Conservation (phyloP, 176 grass and related monocot genomes). For the Hyparrhenia diplandra region DNA sequence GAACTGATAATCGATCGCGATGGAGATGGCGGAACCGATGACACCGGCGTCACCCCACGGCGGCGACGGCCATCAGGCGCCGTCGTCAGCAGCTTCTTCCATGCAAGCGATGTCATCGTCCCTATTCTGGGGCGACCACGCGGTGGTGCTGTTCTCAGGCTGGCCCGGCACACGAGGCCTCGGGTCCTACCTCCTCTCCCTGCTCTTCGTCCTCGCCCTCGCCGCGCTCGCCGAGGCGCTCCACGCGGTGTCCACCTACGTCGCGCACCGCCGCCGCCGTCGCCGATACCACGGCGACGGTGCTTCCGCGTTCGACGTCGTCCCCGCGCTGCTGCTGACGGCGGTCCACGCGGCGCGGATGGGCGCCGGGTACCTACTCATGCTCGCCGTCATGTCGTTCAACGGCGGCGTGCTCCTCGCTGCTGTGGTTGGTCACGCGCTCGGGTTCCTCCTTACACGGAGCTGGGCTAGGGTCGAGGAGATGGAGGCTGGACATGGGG, state of each 20-base stretch:
- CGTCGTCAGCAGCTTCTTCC: too few relatives aligned
- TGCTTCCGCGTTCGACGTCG: background rate
- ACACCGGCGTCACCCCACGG: too few relatives aligned
- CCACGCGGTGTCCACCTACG: conserved; percentile 13
- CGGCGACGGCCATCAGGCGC: too few relatives aligned
- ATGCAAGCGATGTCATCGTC: background rate
- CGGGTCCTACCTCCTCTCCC: conserved; percentile 54
- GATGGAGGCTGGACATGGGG: background rate
- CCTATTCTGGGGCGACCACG: conserved; percentile 57
- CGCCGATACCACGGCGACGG: too few relatives aligned
- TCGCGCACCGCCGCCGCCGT: conserved; percentile 17
- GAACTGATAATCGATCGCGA: too few relatives aligned
- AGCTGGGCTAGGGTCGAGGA: background rate
- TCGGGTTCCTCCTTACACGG: conserved; percentile 63
- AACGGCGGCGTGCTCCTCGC: conserved; percentile 48
- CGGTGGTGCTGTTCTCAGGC: conserved; percentile 46
- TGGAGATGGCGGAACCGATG: too few relatives aligned
- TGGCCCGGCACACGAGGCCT: conserved; percentile 58
- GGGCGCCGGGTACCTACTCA: conserved; percentile 36
- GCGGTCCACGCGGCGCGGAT: conserved; percentile 34
- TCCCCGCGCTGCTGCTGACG: conserved; percentile 7
- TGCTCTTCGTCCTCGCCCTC: conserved; percentile 52
- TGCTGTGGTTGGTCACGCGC: conserved; percentile 48
- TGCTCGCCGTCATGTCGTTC: conserved; percentile 54
- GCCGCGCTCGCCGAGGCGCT: background rate